phyloP scores from a whole-genome alignment of 306 rosid genomes.

The Morella rubra region DNA sequence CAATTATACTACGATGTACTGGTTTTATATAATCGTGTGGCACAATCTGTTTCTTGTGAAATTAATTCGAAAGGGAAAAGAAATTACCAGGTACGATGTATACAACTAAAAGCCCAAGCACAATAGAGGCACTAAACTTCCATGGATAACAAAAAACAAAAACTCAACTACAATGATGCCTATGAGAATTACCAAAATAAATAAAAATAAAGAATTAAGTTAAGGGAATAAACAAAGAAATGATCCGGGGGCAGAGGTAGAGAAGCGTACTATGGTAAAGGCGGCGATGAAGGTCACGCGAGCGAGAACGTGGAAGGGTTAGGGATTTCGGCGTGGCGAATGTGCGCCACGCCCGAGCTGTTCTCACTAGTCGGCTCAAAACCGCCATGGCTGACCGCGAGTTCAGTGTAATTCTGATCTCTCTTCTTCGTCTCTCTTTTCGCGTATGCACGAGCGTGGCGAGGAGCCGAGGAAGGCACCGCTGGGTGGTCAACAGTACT shows the following conservation, averaged over 20 bases:
- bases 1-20: too few relatives aligned
- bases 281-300: slow-evolving; percentile 24
- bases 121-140: background rate
- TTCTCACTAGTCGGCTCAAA: slow-evolving; percentile 35
- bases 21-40: too few relatives aligned
- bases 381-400: slow-evolving; percentile 37
- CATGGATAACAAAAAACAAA: background rate
- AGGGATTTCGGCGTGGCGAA: slow-evolving; percentile 45
- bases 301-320: slow-evolving; percentile 32
- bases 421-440: background rate
- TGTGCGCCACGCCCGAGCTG: slow-evolving; percentile 39
- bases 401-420: background rate
- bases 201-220: too few relatives aligned
- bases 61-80: too few relatives aligned
- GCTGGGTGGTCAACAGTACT: background rate
- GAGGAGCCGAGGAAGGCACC: slow-evolving; percentile 7
- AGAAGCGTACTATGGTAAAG: slow-evolving; percentile 34
- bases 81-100: too few relatives aligned
- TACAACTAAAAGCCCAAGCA: too few relatives aligned
- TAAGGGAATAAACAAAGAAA: too few relatives aligned
- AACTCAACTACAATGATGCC: background rate
- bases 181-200: background rate
- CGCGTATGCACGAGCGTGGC: background rate
- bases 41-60: too few relatives aligned
- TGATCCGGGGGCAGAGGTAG: too few relatives aligned